Evolutionary conservation across 2,329 filamentous ascomycete genomes (phyloP), one percentile per base, ranked within the genome.

Genomic region (Fusarium beomiforme): DNA sequence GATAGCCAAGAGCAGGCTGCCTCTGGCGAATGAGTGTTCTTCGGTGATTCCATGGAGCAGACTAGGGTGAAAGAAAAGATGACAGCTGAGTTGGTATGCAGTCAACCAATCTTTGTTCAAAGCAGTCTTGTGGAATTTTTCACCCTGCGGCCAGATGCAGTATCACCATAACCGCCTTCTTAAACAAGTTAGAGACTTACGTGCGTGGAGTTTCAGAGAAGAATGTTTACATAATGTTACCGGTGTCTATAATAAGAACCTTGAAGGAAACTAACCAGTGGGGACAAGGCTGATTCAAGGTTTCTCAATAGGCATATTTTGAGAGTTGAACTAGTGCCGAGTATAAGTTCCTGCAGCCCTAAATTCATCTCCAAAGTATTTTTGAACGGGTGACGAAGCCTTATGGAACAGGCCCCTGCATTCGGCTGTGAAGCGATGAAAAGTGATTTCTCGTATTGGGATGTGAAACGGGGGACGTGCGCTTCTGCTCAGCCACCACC

Each of bases 401-500:
- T 24, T 34, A 14, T 49, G 26, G 26, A 29, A 29, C 26, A 29
- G 9, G 8, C 46, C 16, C 24, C 36, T 29, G 29, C 29, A 29
- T 29, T 29, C 29, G 29, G 29, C 36, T n/a, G 36, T 39, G 12
- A 14, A 16, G 43, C 24, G 43, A 31, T 6, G 16, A 21, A 44
- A 49, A 49, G 49, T 23, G 19, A 17, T 21, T 55, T 58, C 54
- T 58, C 54, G 54, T 58, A 58, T 58, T 51, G 54, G 54, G 43
- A 39, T 26, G 43, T 50, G 31, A 37, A 16, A 51, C 19, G 8
- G 9, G 54, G 54, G 23, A 51, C 54, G 43, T 57, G 54, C 43
- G 6, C 33, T 29, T 37, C 37, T 37, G 54, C 54, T 57, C 44
- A 57, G 54, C 54, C 54, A 57, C 54, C 54, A 58, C 23, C 43